Base-by-base conservation (phyloP, 345 rosid species). In the Salix purpurea region DNA sequence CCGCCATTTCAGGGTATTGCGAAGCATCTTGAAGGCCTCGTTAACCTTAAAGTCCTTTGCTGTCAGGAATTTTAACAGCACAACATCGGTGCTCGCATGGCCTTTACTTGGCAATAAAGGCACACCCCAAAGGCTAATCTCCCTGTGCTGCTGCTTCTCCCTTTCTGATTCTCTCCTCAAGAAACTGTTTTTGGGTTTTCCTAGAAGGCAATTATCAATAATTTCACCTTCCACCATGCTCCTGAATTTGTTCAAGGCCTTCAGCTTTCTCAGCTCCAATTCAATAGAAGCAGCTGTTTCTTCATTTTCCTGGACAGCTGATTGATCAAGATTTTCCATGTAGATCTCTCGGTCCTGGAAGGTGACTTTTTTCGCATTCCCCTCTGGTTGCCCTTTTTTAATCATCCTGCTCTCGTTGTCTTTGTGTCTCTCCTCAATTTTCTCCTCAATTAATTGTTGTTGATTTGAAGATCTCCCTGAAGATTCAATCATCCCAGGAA, bases 101-200 rank as follows among this genome's bases (percentile, higher is more conserved):
- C 86, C 82, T 69, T 75, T 79, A 37, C 89, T 87, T n/a, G 91
- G 92, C 78, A 89, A 71, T 42, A 89, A 65, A 44, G 95, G 88
- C 56, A 89, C 86, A 1, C 90, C 90, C 95, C 92, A 88, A 3
- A 89, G 74, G 26, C 78, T 76, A 8, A 86, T 82, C 19, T 84
- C 86, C 72, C 72, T 77, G 6, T 71, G 54, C 13, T 79, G 46
- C 5, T 64, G 72, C 16, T 16, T 77, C 4, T 56, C 44, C 26
- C 46, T 70, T 11, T 34, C 15, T 14, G 13, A 71, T 40, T 83
- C 83, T 4, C 21, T 39, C 13, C 56, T 39, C 1, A 74, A 36
- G 67, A 10, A 18, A 32, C 7, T 28, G 48, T 44, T 74, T 19
- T 32, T 65, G 1, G 84, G 83, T 12, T 77, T 79, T 34, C 70